Conservation (phyloP, 768 basidiomycete species). For the Lyophyllum atratum region DNA sequence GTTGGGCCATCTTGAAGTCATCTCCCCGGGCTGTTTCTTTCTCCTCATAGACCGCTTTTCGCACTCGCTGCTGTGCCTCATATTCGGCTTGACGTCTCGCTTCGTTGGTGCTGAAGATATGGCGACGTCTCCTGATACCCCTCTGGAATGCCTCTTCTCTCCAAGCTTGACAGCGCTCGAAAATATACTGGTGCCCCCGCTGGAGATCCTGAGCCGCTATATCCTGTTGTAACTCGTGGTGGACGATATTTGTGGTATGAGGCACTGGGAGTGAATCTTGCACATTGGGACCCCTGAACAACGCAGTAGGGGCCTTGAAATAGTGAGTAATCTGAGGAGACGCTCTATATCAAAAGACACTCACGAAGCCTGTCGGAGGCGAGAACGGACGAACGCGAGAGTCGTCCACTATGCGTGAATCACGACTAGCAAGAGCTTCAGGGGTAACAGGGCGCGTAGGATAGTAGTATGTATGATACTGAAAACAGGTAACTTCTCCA, state of each 20-base stretch:
- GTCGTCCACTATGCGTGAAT: not conserved
- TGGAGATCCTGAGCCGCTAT: not conserved
- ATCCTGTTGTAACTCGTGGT: not conserved
- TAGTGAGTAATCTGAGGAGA: not conserved
- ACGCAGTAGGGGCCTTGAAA: not conserved
- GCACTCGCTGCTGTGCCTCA: not conserved
- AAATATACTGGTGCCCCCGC: not conserved
- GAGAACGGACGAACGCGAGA: not conserved
- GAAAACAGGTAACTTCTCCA: no score
- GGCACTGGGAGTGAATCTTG: conserved; percentile 4
- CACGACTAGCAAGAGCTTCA: not conserved
- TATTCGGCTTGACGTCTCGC: conserved; percentile 1
- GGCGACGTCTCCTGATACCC: not conserved
- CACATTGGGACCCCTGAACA: not conserved
- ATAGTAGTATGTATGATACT: no score
- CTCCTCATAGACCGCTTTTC: not conserved
- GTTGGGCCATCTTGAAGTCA: not conserved
- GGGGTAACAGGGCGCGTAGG: not conserved
- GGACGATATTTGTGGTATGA: not conserved
- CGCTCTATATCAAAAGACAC: not conserved
- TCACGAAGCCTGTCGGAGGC: conserved; percentile 5
- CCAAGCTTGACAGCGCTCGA: not conserved
- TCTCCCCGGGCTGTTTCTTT: not conserved
- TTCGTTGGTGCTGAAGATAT: conserved; percentile 7
- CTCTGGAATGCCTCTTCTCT: conserved; percentile 4